Evolutionary conservation across 2,329 filamentous ascomycete genomes (phyloP).

Genomic region (Gyromitra esculenta): DNA sequence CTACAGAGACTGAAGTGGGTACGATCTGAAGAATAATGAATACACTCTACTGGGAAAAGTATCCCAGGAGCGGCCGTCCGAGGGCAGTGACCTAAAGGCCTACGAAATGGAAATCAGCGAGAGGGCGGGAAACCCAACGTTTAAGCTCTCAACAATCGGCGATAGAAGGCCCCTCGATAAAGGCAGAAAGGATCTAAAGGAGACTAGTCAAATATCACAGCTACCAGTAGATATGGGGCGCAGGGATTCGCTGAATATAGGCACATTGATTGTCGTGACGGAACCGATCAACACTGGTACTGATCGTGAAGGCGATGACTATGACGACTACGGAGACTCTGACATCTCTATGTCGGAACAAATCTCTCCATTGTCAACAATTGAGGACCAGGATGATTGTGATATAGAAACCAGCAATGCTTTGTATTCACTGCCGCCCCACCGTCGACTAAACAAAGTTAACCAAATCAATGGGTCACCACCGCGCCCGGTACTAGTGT

Average conservation of each 20-base stretch:
- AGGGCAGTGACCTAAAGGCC: not conserved
- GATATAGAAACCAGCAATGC: not conserved
- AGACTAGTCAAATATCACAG: too few relatives aligned
- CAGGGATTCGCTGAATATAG: not conserved
- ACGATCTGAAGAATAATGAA: not conserved
- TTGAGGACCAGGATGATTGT: not conserved
- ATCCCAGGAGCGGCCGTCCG: not conserved
- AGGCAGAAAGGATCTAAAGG: too few relatives aligned
- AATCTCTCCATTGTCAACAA: too few relatives aligned
- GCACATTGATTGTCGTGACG: not conserved
- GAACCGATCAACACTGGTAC: not conserved
- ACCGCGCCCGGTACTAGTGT: slow-evolving; percentile 4
- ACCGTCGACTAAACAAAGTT: not conserved
- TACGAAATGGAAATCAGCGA: not conserved
- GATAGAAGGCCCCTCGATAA: too few relatives aligned
- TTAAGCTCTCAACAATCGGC: not conserved
- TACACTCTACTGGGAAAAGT: not conserved
- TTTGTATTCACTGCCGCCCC: slow-evolving; percentile 15
- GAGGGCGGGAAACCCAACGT: not conserved
- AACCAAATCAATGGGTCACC: not conserved
- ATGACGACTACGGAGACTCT: too few relatives aligned
- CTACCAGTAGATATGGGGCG: too few relatives aligned
- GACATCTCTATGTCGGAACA: too few relatives aligned
- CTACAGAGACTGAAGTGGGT: not conserved
- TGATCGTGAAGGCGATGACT: not conserved